Base-by-base conservation (phyloP, 768 basidiomycete genomes). In the Xerocomellus chrysenteron region DNA sequence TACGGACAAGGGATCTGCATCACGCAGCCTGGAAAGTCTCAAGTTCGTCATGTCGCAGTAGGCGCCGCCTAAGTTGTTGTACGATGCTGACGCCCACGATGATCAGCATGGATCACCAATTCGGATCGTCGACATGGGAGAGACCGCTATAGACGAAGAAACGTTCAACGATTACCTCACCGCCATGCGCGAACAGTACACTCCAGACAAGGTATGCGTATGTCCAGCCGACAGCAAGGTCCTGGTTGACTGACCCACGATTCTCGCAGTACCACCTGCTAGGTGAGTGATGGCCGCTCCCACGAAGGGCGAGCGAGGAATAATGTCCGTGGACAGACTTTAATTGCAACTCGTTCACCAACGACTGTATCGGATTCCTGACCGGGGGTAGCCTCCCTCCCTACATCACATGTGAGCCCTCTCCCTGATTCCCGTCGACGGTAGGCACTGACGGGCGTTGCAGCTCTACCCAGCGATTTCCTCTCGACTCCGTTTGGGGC, bases 341-440 rank as follows among this genome's bases (percentile, higher is more conserved):
- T 62, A 97, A 97, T 65, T 97, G 94, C 72, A 98, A 98, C 70
- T 89, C 91, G 2, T 98, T 98, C 62, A 94, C 93, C 3, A 92
- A 88, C 56, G 93, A 96, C 60, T 85, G 85, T 55, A 74, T 93
- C 35, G 93, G 89, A 3, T 94, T 97, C 67, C 73, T 98, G 47
- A 96, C 92, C 0, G 93, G 94, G 30, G 79, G 79, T 4, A 83
- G 84, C 16, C 90, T 97, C 52, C 94, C 94, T 4, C 60, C 78
- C 3, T 93, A 85, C 72, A 91, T 98, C 59, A 90, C 83, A 74
- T 88, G 94, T 87, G 61, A 52, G 45, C 21, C 2, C 13, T 16
- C 2, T 32, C 47, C 13, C 2, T 5, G 24, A 44, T 19, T 40
- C 17, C 13, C 17, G 21, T 28, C 6, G 24, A 46, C 10, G n/a